phyloP scores from a whole-genome alignment of 106 monocot species.

The Posidonia australis region DNA sequence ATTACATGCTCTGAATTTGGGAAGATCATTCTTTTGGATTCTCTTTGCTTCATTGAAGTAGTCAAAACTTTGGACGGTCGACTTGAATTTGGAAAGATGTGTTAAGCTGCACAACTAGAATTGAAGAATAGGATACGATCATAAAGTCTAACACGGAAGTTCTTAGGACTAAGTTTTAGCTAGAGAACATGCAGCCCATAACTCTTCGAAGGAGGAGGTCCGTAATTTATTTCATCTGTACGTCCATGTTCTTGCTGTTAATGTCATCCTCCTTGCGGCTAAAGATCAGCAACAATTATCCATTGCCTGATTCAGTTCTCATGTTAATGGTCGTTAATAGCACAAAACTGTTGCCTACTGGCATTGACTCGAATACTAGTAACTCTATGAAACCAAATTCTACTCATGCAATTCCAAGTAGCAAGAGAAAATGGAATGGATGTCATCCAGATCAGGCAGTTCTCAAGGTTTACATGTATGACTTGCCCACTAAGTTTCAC shows the following conservation, averaged over 20 bases:
- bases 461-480: slow-evolving; percentile 65
- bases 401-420: not conserved
- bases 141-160: no score
- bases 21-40: no score
- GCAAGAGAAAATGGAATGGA: not conserved
- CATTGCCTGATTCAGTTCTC: not conserved
- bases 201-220: not conserved
- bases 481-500: slow-evolving; percentile 49
- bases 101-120: not conserved
- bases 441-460: slow-evolving; percentile 3
- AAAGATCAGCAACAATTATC: not conserved
- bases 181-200: not conserved
- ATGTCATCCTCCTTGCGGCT: not conserved
- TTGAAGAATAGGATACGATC: no score
- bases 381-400: not conserved
- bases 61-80: no score
- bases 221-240: not conserved
- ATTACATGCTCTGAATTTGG: no score
- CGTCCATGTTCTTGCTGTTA: slow-evolving; percentile 1
- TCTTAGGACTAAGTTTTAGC: not conserved
- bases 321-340: not conserved
- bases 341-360: not conserved
- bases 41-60: no score
- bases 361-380: not conserved
- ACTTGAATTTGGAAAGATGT: no score